Conservation (phyloP, 306 rosid species). For the Delonix regia region DNA sequence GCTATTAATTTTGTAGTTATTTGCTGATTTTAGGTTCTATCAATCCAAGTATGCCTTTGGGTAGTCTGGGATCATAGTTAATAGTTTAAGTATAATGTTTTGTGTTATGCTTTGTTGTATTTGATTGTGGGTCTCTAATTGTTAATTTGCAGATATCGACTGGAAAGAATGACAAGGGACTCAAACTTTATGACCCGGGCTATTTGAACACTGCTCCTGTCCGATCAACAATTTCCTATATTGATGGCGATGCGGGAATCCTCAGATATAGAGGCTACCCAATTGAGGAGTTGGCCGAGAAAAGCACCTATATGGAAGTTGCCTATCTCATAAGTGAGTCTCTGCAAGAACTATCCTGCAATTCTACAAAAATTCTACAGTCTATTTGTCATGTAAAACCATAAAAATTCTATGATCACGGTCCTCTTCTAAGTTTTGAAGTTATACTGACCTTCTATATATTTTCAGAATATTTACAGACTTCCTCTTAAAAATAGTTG, state of each 20-base stretch:
- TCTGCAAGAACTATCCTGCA: not conserved
- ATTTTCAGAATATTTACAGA: too few relatives aligned
- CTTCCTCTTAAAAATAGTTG: too few relatives aligned
- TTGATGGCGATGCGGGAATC: constrained; percentile 92
- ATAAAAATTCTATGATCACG: not conserved
- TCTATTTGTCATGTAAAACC: not conserved
- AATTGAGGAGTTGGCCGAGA: constrained; percentile 92
- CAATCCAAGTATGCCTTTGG: not conserved
- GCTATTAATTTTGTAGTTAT: not conserved
- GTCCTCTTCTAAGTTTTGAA: too few relatives aligned
- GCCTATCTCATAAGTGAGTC: constrained; percentile 81
- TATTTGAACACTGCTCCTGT: constrained; percentile 96
- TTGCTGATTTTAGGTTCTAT: constrained; percentile 7
- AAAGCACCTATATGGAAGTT: constrained; percentile 77
- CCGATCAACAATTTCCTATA: constrained; percentile 81
- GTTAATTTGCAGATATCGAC: constrained; percentile 58
- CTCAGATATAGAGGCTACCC: constrained; percentile 96
- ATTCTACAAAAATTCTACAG: not conserved
- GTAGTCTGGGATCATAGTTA: not conserved
- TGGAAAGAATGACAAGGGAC: constrained; percentile 80
- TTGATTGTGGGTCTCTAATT: constrained; percentile 23
- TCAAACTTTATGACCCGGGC: constrained; percentile 87
- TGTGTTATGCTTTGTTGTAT: not conserved
- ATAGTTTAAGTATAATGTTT: not conserved
- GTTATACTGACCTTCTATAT: too few relatives aligned